A percentile compares a stretch with the other conserved stretches of the same genome.
Evolutionary conservation across 2,329 filamentous ascomycete species (phyloP).

Genomic region (Nemania sp.): DNA sequence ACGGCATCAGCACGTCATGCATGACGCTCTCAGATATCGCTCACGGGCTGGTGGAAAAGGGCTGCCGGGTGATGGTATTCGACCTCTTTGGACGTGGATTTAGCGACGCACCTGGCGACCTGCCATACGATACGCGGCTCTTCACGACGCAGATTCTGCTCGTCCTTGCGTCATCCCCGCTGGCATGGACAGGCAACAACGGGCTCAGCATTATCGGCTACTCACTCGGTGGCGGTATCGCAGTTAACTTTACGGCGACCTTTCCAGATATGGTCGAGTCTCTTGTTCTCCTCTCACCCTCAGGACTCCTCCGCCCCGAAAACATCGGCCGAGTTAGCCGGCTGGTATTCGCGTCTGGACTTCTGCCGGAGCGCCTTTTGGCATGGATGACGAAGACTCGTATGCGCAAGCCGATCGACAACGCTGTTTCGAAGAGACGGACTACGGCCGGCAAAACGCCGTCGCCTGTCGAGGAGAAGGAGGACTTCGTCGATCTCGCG

Average conservation of each 20-base stretch:
- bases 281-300: slow-evolving; percentile 81
- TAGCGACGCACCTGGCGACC: slow-evolving; percentile 71
- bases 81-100: slow-evolving; percentile 78
- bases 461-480: slow-evolving; percentile 45
- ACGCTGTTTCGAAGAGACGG: slow-evolving; percentile 48
- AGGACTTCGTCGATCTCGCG: slow-evolving; percentile 55
- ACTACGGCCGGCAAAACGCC: slow-evolving; percentile 34
- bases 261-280: slow-evolving; percentile 77
- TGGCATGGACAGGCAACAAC: slow-evolving; percentile 72
- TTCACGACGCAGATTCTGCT: slow-evolving; percentile 80
- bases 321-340: slow-evolving; percentile 64
- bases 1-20: slow-evolving; percentile 87
- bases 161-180: slow-evolving; percentile 74
- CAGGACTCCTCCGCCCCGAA: slow-evolving; percentile 74
- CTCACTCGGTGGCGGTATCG: slow-evolving; percentile 84
- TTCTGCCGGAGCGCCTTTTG: slow-evolving; percentile 66
- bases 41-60: slow-evolving; percentile 72
- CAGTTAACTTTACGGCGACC: slow-evolving; percentile 77
- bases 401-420: slow-evolving; percentile 64
- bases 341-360: slow-evolving; percentile 66
- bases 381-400: slow-evolving; percentile 61
- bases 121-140: slow-evolving; percentile 78
- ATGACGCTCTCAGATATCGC: slow-evolving; percentile 77
- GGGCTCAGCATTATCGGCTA: slow-evolving; percentile 80
- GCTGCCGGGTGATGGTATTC: slow-evolving; percentile 85